phyloP scores from a whole-genome alignment of 345 rosid genomes.

The Barbarea vulgaris region DNA sequence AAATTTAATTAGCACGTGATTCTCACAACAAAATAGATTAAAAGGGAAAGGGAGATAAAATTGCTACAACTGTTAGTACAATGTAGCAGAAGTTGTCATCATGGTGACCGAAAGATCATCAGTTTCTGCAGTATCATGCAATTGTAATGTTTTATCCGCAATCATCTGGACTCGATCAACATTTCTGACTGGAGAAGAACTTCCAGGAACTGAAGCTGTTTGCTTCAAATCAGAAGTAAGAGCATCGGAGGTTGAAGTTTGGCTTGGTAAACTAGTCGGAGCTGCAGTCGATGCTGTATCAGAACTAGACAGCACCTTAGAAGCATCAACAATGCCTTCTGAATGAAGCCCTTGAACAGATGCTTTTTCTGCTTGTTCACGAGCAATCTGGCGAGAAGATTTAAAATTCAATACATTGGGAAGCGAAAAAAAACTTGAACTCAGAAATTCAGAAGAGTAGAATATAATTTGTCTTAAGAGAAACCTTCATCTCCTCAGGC shows the following conservation, averaged over 20 bases:
- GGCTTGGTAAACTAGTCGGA: constrained; percentile 56
- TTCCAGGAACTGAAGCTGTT: constrained; percentile 44
- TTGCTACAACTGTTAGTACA: constrained; percentile 50
- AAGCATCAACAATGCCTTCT: constrained; percentile 43
- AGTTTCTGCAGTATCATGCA: constrained; percentile 46
- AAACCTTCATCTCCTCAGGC: constrained; percentile 92
- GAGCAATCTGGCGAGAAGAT: constrained; percentile 67
- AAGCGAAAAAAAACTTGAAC: constrained; percentile 15
- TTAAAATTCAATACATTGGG: constrained; percentile 17
- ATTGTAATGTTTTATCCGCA: constrained; percentile 33
- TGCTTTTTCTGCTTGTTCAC: constrained; percentile 62
- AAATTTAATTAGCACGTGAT: constrained; percentile 28
- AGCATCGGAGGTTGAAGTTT: constrained; percentile 47
- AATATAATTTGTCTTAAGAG: constrained; percentile 16
- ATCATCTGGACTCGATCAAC: constrained; percentile 46
- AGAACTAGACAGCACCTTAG: constrained; percentile 44
- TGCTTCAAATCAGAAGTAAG: constrained; percentile 44
- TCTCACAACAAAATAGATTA: not conserved
- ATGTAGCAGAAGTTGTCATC: constrained; percentile 43
- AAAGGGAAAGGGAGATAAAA: constrained; percentile 25
- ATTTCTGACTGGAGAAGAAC: constrained; percentile 43
- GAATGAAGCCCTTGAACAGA: constrained; percentile 43
- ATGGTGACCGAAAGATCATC: constrained; percentile 48
- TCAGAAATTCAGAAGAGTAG: constrained; percentile 3
- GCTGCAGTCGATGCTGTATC: constrained; percentile 46